These are phyloP conservation scores for Chenopodium formosanum DNA, from an alignment of 148 eudicot genomes.

Conservation along the genomic window DNA sequence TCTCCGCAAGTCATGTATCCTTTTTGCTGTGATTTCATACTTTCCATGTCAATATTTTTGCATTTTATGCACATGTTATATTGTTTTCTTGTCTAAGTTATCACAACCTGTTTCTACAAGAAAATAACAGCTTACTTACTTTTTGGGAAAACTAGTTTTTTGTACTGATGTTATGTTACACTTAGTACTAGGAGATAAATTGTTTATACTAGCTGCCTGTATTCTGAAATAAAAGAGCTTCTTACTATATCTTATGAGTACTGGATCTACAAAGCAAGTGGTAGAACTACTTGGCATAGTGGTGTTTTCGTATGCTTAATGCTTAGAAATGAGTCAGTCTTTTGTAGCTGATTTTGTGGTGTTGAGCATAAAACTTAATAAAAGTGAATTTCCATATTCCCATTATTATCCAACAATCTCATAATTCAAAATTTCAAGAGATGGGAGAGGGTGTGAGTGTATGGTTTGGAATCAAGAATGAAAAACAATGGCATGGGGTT, in stretches of 20 bases:
- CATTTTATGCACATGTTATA: background rate
- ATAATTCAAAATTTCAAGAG: no score
- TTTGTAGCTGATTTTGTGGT: no score
- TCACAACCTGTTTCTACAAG: background rate
- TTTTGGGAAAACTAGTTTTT: background rate
- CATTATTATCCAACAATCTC: background rate
- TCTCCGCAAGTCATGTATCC: conserved; percentile 92
- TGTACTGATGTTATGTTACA: background rate
- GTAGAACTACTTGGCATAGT: no score
- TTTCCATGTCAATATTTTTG: background rate
- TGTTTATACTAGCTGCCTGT: background rate
- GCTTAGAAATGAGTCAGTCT: no score
- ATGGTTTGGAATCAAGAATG: no score
- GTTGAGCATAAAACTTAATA: no score
- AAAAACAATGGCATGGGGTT: no score
- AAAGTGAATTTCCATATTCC: background rate
- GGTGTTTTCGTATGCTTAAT: no score
- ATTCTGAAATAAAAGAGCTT: no score
- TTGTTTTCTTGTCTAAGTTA: conserved; percentile 1
- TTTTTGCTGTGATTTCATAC: conserved; percentile 14
- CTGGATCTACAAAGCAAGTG: no score
- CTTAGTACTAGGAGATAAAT: background rate
- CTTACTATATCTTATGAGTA: no score
- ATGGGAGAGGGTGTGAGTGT: background rate
- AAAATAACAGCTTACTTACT: background rate